Evolutionary conservation across 2,329 filamentous ascomycete genomes (phyloP).

Genomic region (Geosmithia putterillii): DNA sequence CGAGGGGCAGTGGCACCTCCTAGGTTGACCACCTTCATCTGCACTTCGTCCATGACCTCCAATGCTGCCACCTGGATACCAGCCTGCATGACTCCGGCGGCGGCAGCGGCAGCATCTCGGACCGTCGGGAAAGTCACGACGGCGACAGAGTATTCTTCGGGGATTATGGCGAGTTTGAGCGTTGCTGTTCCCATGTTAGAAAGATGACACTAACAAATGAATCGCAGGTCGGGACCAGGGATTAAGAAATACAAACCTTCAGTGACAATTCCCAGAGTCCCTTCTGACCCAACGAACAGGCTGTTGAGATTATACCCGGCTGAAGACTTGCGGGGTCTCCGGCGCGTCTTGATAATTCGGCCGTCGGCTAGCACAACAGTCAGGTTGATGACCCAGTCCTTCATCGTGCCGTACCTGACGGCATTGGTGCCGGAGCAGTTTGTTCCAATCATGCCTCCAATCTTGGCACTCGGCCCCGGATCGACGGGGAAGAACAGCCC

Average conservation of each 20-base stretch:
- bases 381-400: constrained; percentile 75
- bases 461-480: constrained; percentile 60
- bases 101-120: constrained; percentile 61
- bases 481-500: constrained; percentile 88
- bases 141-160: constrained; percentile 64
- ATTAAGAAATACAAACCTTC: constrained; percentile 32
- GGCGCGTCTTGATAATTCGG: constrained; percentile 65
- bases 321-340: constrained; percentile 67
- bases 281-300: constrained; percentile 71
- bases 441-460: constrained; percentile 74
- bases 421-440: constrained; percentile 71
- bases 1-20: constrained; percentile 55
- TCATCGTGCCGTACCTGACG: constrained; percentile 75
- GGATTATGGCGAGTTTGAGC: constrained; percentile 65
- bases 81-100: constrained; percentile 62
- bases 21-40: constrained; percentile 73
- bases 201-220: no score
- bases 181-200: constrained; percentile 36
- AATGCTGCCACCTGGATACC: constrained; percentile 64
- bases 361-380: constrained; percentile 73
- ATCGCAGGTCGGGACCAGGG: constrained; percentile 1
- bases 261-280: constrained; percentile 69
- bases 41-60: constrained; percentile 82
- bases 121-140: constrained; percentile 72
- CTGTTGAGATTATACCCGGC: constrained; percentile 76